A percentile compares a stretch with the other conserved stretches of the same genome.
Conservation (phyloP, 768 basidiomycete genomes). For the Crucibulum laeve region DNA sequence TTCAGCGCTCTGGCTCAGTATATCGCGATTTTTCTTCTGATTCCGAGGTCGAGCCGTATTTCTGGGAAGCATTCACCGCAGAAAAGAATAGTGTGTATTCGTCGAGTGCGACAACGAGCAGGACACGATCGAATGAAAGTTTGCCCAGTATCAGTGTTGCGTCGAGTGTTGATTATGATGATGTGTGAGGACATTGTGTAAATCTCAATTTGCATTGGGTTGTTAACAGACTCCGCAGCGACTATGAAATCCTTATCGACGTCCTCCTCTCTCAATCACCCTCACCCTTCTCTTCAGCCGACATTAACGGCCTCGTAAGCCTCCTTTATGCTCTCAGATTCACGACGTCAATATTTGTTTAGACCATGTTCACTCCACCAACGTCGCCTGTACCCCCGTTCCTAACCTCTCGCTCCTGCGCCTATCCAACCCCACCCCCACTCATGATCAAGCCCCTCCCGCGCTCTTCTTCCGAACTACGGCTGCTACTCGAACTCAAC, state of each 20-base stretch:
- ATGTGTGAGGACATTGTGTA: neutral
- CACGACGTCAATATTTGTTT: neutral
- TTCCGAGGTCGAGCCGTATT: neutral
- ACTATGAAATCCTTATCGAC: neutral
- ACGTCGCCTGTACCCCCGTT: no score
- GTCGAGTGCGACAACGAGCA: neutral
- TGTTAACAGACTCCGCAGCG: neutral
- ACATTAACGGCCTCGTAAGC: neutral
- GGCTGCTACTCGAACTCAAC: constrained; percentile 39
- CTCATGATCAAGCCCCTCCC: constrained; percentile 38
- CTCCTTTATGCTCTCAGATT: neutral
- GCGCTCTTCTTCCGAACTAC: constrained; percentile 30
- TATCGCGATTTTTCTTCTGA: neutral
- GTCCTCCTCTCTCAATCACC: neutral
- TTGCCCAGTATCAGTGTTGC: neutral
- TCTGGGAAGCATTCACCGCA: neutral
- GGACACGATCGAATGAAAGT: no score
- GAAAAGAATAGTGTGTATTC: neutral
- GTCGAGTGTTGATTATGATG: neutral
- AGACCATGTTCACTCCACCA: no score
- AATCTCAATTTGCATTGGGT: neutral
- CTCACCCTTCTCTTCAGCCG: neutral
- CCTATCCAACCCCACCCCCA: constrained; percentile 13
- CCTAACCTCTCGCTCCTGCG: neutral
- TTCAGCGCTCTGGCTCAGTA: neutral